Evolutionary conservation across 352 stramenopile species (phyloP).

Genomic region (Globisporangium recalcitrans): DNA sequence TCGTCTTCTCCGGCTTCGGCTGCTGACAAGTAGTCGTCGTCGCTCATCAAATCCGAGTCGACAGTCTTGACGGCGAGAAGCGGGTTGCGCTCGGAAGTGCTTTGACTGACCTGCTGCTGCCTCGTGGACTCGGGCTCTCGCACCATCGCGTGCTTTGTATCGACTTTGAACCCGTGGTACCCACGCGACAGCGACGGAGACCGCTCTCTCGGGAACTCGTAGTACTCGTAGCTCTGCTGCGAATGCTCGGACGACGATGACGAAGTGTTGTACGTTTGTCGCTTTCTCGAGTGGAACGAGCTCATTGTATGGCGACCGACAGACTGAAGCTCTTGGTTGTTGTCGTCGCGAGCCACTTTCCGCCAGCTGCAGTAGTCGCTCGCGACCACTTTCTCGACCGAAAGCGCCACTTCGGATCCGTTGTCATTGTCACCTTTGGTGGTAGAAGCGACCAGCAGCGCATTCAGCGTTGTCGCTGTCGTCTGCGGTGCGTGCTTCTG

Average conservation of each 20-base stretch:
- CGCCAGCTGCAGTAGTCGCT: conserved; percentile 27
- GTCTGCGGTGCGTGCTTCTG: background rate
- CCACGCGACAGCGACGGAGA: background rate
- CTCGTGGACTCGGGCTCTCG: background rate
- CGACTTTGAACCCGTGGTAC: conserved; percentile 11
- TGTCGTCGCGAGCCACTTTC: background rate
- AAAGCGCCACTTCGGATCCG: background rate
- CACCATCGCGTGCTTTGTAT: conserved; percentile 1
- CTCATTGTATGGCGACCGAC: background rate
- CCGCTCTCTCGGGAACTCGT: conserved; percentile 11
- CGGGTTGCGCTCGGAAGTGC: conserved; percentile 1
- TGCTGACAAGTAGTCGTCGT: background rate
- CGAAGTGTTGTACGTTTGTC: background rate
- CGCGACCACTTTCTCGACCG: conserved; percentile 19
- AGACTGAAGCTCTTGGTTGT: background rate
- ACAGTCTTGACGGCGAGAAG: background rate
- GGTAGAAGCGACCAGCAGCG: background rate
- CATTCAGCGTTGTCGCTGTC: background rate
- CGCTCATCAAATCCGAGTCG: background rate
- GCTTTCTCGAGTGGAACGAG: background rate
- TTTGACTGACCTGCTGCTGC: background rate
- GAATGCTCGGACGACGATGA: conserved; percentile 2
- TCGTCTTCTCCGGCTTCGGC: background rate
- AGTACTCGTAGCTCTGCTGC: conserved; percentile 5
- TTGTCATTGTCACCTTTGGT: background rate